Conservation (phyloP, 2,329 filamentous ascomycete genomes). For the Pezicula neosporulosa region DNA sequence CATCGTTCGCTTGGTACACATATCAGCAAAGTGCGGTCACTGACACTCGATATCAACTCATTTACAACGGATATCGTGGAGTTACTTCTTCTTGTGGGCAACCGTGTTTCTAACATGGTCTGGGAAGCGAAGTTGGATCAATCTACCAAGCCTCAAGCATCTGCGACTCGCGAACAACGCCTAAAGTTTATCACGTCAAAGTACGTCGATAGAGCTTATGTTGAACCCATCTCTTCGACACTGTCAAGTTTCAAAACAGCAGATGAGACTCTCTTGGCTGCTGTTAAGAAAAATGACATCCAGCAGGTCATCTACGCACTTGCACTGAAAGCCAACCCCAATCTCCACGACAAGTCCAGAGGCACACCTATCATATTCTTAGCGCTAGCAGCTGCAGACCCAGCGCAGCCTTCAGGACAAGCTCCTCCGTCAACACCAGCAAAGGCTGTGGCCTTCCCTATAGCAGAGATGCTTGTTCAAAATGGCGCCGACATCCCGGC, state of each 20-base stretch:
- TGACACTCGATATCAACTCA: constrained; percentile 92
- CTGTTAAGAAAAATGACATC: constrained; percentile 95
- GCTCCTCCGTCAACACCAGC: constrained; percentile 36
- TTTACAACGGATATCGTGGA: constrained; percentile 98
- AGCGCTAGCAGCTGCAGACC: constrained; percentile 88
- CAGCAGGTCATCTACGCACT: constrained; percentile 89
- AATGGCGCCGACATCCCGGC: constrained; percentile 88
- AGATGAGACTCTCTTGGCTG: constrained; percentile 85
- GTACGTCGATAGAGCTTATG: constrained; percentile 80
- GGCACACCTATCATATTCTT: constrained; percentile 88
- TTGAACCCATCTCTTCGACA: constrained; percentile 73
- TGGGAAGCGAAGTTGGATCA: constrained; percentile 87
- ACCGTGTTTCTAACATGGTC: constrained; percentile 92
- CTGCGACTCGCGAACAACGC: constrained; percentile 83
- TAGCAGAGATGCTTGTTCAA: constrained; percentile 88
- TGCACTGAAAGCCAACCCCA: constrained; percentile 82
- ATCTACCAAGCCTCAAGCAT: constrained; percentile 65
- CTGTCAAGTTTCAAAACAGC: constrained; percentile 73
- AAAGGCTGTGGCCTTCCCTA: constrained; percentile 69
- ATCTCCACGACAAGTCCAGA: constrained; percentile 79
- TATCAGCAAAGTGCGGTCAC: constrained; percentile 93
- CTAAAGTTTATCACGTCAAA: constrained; percentile 95
- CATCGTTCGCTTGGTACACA: constrained; percentile 95
- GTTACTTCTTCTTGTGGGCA: constrained; percentile 84
- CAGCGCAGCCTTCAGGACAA: constrained; percentile 65